Evolutionary conservation across 2,329 filamentous ascomycete species (phyloP), one percentile per base, ranked within the genome.

Genomic region (Talaromyces atroroseus): DNA sequence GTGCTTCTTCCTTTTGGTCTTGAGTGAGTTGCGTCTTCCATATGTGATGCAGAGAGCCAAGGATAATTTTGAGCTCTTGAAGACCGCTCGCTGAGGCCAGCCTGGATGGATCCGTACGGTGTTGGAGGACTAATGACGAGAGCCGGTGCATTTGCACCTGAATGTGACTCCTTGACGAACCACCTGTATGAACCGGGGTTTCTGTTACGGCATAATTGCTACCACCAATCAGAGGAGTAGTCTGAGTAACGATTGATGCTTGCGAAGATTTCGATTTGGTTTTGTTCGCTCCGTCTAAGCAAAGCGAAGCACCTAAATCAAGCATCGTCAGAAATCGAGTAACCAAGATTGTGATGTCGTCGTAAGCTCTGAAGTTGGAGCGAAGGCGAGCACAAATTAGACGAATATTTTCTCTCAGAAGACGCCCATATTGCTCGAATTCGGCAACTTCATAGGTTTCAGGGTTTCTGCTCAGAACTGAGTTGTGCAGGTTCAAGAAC

Each of bases 291-390:
- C 24, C 65, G 58, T 21, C 64, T 12, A 64, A 68, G 54, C 78
- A 81, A 38, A 95, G 72, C 0, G 83, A 86, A 32, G 95, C 72
- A 2, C 90, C 92, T 58, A 95, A 76, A 62, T 87, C 83, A 10
- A 97, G 76, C 63, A 89, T 89, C 57, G 88, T 84, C 45, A 97
- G 77, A 61, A 96, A 88, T 52, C 88, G 89, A 46, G 90, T 79
- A 11, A 90, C 81, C 3, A 90, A 92, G 46, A 82, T 79, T 0
- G 88, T 89, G 63, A 97, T 83, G 66, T 99, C 94, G 59, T 90
- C 89, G 65, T 96, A 97, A 14, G 85, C 84, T 40, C 85, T 81
- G 66, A 91, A 95, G 36, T 84, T 80, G 29, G 82, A 78, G 1
- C 79, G 80, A 7, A 99, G 79, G 46, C 92, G 83, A 54, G 80